phyloP scores from a whole-genome alignment of 257 asterid species.

The Plantago major region DNA sequence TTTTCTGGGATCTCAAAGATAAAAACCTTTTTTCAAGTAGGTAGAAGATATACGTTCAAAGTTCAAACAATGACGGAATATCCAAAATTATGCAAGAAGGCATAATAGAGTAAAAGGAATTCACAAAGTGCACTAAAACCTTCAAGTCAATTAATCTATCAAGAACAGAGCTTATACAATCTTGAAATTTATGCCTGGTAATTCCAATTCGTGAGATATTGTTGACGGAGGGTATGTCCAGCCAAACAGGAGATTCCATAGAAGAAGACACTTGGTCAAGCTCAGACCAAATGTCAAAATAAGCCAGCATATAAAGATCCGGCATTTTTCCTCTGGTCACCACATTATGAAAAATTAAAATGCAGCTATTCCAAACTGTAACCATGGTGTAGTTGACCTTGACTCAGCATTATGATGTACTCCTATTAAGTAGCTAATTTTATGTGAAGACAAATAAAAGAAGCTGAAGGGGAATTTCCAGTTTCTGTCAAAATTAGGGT shows the following conservation, averaged over 20 bases:
- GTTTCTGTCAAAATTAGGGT: conserved; percentile 54
- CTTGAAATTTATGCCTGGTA: not conserved
- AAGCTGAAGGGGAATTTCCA: conserved; percentile 32
- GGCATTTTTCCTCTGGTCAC: not conserved
- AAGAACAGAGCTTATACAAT: not conserved
- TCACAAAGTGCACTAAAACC: conserved; percentile 4
- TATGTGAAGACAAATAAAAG: not conserved
- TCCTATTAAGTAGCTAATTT: no score
- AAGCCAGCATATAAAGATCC: conserved; percentile 14
- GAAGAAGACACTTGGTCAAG: conserved; percentile 11
- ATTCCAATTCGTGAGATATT: not conserved
- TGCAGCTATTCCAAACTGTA: not conserved
- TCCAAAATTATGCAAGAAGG: conserved; percentile 12
- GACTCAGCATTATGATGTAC: no score
- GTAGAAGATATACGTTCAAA: not conserved
- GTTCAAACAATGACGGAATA: not conserved
- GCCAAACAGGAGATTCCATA: conserved; percentile 11
- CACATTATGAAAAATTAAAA: not conserved
- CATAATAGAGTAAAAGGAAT: conserved; percentile 2
- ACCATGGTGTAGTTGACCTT: not conserved
- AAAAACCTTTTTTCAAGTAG: not conserved
- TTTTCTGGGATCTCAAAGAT: no score
- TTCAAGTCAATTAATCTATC: conserved; percentile 5
- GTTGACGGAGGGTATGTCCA: not conserved
- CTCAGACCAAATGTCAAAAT: conserved; percentile 16